These are phyloP conservation scores for Solanum chacoense DNA, from an alignment of 305 asterid genomes.

Conservation along the genomic window DNA sequence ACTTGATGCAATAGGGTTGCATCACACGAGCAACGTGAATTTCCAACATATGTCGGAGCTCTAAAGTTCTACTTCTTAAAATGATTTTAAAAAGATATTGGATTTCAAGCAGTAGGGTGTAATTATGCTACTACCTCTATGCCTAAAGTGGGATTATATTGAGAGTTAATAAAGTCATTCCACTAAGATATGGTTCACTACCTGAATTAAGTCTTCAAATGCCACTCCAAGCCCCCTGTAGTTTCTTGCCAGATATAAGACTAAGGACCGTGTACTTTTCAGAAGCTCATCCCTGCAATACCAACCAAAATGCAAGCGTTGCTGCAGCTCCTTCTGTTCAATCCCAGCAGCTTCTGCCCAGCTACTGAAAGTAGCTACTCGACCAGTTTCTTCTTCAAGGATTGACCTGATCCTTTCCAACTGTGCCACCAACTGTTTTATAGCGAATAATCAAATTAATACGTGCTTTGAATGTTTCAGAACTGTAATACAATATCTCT, in stretches of 20 bases:
- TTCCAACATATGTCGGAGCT: not conserved
- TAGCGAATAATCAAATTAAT: conserved; percentile 16
- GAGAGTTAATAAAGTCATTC: not conserved
- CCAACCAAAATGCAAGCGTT: conserved; percentile 59
- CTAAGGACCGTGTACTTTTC: conserved; percentile 57
- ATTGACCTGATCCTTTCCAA: conserved; percentile 46
- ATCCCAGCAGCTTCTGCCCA: conserved; percentile 83
- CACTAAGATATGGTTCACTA: conserved; percentile 5
- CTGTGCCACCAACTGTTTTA: conserved; percentile 53
- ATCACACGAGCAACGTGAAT: not conserved
- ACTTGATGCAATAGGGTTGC: not conserved
- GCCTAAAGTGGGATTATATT: not conserved
- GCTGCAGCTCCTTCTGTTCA: conserved; percentile 43
- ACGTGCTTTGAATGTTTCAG: not conserved
- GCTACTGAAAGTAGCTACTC: conserved; percentile 34
- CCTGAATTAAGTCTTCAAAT: conserved; percentile 79
- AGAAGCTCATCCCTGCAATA: conserved; percentile 71
- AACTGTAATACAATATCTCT: not conserved
- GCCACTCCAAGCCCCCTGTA: conserved; percentile 74
- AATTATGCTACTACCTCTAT: not conserved
- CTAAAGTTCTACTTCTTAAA: not conserved
- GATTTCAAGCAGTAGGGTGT: not conserved
- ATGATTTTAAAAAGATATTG: not conserved
- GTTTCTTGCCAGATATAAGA: conserved; percentile 58
- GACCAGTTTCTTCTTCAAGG: conserved; percentile 49